Base-by-base conservation (phyloP, 2,329 filamentous ascomycete genomes). In the Coniochaeta sp. region DNA sequence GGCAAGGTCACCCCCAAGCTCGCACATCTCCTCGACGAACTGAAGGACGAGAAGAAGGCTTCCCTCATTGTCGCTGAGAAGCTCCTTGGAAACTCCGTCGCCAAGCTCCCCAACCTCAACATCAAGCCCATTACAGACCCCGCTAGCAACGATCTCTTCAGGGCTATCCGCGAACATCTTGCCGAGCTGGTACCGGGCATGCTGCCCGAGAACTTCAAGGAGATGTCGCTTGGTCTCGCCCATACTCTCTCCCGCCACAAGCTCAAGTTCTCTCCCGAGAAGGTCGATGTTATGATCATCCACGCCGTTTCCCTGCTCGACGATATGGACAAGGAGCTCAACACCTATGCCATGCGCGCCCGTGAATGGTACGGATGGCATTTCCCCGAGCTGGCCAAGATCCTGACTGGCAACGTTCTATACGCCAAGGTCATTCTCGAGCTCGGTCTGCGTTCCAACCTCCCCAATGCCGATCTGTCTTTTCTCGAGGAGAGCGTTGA, bases 301-400 rank as follows among this genome's bases (percentile, higher is more conserved):
- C 94, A 99, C 74, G 91, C 91, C 52, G 94, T 99, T 67, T 86
- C 87, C 58, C 82, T 96, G 49, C 79, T 99, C 46, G 94, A 99
- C 67, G 94, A 99, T 58, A 77, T 99, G 56, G 94, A 99, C 77
- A 99, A 99, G 79, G 94, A 99, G 73, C 78, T 99, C 58, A 99
- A 99, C 77, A 94, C 89, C 62, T 97, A 96, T 67, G 92, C 94
- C 58, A 99, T 99, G 94, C 82, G 94, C 70, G 91, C 96, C 56
- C 97, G 97, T 83, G 94, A 99, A 72, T 99, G 94, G 94, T 99
- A 99, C 68, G 94, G 94, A 64, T 99, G 94, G 94, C 94, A 97
- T 73, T 99, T 97, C 77, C 94, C 94, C 35, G 94, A 99, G 76
- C 85, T 99, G 80, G 91, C 89, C 65, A 92, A 91, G 74, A 96